Percentiles rank a stretch among this genome's conserved stretches.
Evolutionary conservation across 129 eudicot genomes (phyloP).

Genomic region (Artemisia argyi): DNA sequence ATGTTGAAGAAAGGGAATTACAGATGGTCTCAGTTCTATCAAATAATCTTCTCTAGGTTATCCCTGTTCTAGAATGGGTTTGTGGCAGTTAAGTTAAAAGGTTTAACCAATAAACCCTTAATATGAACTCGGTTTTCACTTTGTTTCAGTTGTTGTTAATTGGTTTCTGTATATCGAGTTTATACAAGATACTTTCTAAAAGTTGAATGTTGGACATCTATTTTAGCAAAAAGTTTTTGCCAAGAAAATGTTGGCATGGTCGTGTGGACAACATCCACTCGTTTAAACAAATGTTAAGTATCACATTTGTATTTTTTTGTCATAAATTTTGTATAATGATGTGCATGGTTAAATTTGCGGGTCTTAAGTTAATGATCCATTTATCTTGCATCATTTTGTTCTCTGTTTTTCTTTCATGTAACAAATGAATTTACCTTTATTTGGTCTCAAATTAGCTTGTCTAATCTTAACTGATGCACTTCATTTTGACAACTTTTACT

Average conservation of each 20-base stretch:
- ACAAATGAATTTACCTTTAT: not conserved
- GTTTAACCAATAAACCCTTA: not conserved
- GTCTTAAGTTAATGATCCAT: not conserved
- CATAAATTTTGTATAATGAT: not conserved
- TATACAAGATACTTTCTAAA: conserved; percentile 2
- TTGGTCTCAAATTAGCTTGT: conserved; percentile 1
- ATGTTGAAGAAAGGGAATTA: too few species aligned
- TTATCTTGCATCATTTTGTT: not conserved
- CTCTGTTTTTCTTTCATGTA: not conserved
- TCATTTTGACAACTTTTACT: conserved; percentile 4
- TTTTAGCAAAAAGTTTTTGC: not conserved
- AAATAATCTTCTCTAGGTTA: not conserved
- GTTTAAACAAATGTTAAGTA: not conserved
- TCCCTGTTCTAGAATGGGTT: not conserved
- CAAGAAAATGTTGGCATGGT: not conserved
- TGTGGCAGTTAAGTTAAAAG: not conserved
- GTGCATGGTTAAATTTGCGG: not conserved
- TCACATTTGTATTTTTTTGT: too few species aligned
- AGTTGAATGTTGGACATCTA: conserved; percentile 1
- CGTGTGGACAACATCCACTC: not conserved
- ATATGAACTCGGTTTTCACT: not conserved
- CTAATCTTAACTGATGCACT: conserved; percentile 15
- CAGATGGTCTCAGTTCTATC: not conserved
- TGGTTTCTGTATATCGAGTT: not conserved
- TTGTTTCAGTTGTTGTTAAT: not conserved